Percentiles rank a stretch among this genome's conserved stretches.
Evolutionary conservation across 2,329 filamentous ascomycete genomes (phyloP).

Genomic region (Daldinia sp.): DNA sequence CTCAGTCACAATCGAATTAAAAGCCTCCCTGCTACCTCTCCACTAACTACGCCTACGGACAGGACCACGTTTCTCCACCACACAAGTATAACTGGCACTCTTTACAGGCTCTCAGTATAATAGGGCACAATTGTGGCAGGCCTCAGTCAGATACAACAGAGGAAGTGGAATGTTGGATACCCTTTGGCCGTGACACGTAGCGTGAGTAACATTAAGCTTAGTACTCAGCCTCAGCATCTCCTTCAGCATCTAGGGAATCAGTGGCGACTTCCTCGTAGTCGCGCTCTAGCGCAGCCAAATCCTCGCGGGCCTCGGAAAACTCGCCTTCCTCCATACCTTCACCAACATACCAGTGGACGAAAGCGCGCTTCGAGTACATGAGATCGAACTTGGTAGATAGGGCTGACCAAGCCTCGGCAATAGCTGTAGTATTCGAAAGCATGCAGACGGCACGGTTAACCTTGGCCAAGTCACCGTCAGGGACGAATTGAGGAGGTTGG

Average conservation of each 20-base stretch:
- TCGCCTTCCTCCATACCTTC: slow-evolving; percentile 99
- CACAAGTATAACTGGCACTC: slow-evolving; percentile 31
- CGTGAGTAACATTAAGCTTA: slow-evolving; percentile 56
- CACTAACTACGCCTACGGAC: slow-evolving; percentile 34
- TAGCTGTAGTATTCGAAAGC: slow-evolving; percentile 98
- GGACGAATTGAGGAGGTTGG: slow-evolving; percentile 94
- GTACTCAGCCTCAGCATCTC: slow-evolving; percentile 89
- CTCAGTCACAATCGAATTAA: slow-evolving; percentile 41
- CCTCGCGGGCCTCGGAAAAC: slow-evolving; percentile 98
- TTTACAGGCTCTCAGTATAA: slow-evolving; percentile 29
- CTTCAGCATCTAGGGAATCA: slow-evolving; percentile 89
- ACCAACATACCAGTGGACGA: slow-evolving; percentile 99
- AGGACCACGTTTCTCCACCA: slow-evolving; percentile 33
- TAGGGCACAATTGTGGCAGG: slow-evolving; percentile 34
- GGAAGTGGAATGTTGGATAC: slow-evolving; percentile 33
- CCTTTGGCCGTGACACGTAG: slow-evolving; percentile 33
- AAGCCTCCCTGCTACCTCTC: slow-evolving; percentile 36
- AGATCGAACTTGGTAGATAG: slow-evolving; percentile 99
- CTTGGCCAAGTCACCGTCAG: slow-evolving; percentile 96
- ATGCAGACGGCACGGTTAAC: slow-evolving; percentile 99
- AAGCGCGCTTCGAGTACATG: slow-evolving; percentile 99
- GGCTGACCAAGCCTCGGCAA: slow-evolving; percentile 96
- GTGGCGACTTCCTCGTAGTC: slow-evolving; percentile 99
- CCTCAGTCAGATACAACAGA: slow-evolving; percentile 26
- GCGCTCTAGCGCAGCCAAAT: slow-evolving; percentile 95